Evolutionary conservation across 306 rosid species (phyloP).

Genomic region (Citrullus amarus): DNA sequence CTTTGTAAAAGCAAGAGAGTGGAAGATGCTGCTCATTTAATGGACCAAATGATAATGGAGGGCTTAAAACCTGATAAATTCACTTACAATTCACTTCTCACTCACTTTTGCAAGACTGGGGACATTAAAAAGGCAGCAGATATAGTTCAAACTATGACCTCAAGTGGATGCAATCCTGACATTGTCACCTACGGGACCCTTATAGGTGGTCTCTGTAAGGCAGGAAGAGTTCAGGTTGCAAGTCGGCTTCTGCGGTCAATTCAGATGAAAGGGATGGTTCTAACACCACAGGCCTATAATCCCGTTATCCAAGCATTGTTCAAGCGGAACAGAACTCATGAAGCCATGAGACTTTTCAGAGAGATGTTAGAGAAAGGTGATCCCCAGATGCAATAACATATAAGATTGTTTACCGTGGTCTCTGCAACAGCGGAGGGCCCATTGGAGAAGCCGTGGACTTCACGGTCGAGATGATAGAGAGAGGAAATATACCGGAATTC

Average conservation of each 20-base stretch:
- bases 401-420: slow-evolving; percentile 75
- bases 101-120: slow-evolving; percentile 55
- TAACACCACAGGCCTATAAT: slow-evolving; percentile 70
- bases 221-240: slow-evolving; percentile 76
- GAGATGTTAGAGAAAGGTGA: slow-evolving; percentile 76
- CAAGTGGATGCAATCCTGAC: slow-evolving; percentile 76
- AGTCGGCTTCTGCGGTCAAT: slow-evolving; percentile 71
- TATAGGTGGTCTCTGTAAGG: slow-evolving; percentile 67
- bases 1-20: slow-evolving; percentile 64
- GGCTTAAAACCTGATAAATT: slow-evolving; percentile 78
- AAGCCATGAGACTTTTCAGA: slow-evolving; percentile 75
- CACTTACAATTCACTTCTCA: slow-evolving; percentile 79
- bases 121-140: slow-evolving; percentile 79
- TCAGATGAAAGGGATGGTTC: slow-evolving; percentile 79
- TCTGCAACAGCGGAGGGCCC: slow-evolving; percentile 84
- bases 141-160: slow-evolving; percentile 70
- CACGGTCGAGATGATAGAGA: slow-evolving; percentile 61
- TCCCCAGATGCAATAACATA: slow-evolving; percentile 69
- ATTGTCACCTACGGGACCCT: slow-evolving; percentile 77
- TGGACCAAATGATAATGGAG: slow-evolving; percentile 98
- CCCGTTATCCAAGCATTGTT: slow-evolving; percentile 65
- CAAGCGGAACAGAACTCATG: slow-evolving; percentile 58
- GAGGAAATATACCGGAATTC: slow-evolving; percentile 56
- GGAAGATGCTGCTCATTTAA: slow-evolving; percentile 78
- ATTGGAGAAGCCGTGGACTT: slow-evolving; percentile 83